Percentiles rank a stretch among this genome's conserved stretches.
Evolutionary conservation across 2,329 filamentous ascomycete species (phyloP).

Genomic region (Teratosphaeria gauchensis): DNA sequence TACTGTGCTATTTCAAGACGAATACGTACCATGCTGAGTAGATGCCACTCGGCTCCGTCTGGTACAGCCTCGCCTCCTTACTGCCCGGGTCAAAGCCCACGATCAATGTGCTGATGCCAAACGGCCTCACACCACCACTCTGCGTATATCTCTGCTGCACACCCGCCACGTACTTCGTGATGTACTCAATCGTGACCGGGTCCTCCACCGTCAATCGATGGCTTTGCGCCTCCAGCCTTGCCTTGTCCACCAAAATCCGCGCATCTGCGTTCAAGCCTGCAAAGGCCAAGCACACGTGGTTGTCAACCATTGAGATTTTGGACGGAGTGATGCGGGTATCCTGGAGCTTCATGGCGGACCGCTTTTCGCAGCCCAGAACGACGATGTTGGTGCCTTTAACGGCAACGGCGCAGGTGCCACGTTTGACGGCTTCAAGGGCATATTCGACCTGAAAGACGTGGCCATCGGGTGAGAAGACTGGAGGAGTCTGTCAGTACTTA

Average conservation of each 20-base stretch:
- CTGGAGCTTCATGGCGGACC: slow-evolving; percentile 98
- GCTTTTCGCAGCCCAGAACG: slow-evolving; percentile 95
- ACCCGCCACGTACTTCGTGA: slow-evolving; percentile 95
- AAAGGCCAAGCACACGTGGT: slow-evolving; percentile 93
- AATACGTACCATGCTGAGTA: slow-evolving; percentile 85
- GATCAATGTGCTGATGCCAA: slow-evolving; percentile 94
- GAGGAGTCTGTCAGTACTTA: slow-evolving; percentile 9
- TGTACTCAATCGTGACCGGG: slow-evolving; percentile 96
- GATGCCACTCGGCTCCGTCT: slow-evolving; percentile 98
- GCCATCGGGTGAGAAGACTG: slow-evolving; percentile 97
- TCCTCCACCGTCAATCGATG: slow-evolving; percentile 96
- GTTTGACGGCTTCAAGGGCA: slow-evolving; percentile 94
- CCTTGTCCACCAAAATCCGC: slow-evolving; percentile 96
- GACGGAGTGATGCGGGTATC: slow-evolving; percentile 98
- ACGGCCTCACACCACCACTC: slow-evolving; percentile 95
- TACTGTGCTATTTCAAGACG: not conserved
- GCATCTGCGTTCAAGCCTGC: slow-evolving; percentile 96
- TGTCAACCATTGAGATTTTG: slow-evolving; percentile 94
- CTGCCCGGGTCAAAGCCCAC: slow-evolving; percentile 97
- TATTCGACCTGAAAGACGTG: slow-evolving; percentile 99
- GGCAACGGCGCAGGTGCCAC: slow-evolving; percentile 98
- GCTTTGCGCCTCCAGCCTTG: slow-evolving; percentile 90
- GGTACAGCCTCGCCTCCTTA: slow-evolving; percentile 80
- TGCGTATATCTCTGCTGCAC: slow-evolving; percentile 99
- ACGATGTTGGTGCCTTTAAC: slow-evolving; percentile 91